phyloP scores from a whole-genome alignment of 2,329 filamentous ascomycete species.

The Epichloe coenophiala region DNA sequence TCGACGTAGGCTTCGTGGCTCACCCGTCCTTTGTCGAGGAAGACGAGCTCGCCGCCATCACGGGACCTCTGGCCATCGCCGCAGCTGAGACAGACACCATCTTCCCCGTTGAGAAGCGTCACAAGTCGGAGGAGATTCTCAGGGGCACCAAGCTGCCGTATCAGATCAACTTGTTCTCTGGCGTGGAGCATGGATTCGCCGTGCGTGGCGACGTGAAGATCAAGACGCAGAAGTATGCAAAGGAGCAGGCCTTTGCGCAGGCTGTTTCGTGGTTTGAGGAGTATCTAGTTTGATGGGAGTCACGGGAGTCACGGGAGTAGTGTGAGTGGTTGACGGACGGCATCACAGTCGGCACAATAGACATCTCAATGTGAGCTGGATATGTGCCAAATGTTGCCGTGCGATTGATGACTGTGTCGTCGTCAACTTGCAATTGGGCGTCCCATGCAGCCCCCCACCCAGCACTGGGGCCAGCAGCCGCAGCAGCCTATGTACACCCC shows the following conservation, averaged over 20 bases:
- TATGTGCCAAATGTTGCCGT: no score
- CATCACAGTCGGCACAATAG: no score
- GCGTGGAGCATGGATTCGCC: slow-evolving; percentile 60
- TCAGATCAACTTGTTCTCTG: slow-evolving; percentile 57
- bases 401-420: no score
- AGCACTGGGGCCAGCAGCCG: no score
- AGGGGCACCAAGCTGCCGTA: slow-evolving; percentile 39
- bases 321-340: no score
- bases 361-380: no score
- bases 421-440: no score
- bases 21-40: slow-evolving; percentile 50
- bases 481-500: background rate
- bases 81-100: slow-evolving; percentile 49
- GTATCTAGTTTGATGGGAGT: background rate
- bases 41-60: slow-evolving; percentile 44
- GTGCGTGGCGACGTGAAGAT: slow-evolving; percentile 48
- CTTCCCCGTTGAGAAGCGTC: slow-evolving; percentile 42
- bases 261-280: slow-evolving; percentile 63
- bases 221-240: slow-evolving; percentile 48
- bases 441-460: no score
- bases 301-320: no score
- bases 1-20: slow-evolving; percentile 47
- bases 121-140: slow-evolving; percentile 46
- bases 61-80: slow-evolving; percentile 45
- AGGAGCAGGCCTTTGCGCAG: slow-evolving; percentile 68